phyloP scores from a whole-genome alignment of 2,329 filamentous ascomycete species.

The Ceratocystis ficicola region DNA sequence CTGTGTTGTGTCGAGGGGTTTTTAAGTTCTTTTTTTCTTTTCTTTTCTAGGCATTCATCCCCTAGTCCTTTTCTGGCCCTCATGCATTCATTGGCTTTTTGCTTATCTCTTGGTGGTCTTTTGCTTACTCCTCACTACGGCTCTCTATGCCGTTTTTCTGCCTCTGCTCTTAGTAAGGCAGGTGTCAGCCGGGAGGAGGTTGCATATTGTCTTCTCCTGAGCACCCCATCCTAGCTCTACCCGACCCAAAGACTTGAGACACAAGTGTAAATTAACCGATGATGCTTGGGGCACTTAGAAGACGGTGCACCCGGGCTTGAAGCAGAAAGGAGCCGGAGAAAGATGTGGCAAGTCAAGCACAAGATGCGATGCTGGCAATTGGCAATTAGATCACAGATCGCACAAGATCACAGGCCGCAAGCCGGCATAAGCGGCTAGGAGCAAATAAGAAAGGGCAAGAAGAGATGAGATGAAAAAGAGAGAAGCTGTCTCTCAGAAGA shows the following conservation, averaged over 20 bases:
- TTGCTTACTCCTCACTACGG: neutral
- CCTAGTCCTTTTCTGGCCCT: neutral
- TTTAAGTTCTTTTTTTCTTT: neutral
- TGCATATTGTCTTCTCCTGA: neutral
- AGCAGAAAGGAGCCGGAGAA: neutral
- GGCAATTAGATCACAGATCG: neutral
- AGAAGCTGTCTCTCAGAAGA: neutral
- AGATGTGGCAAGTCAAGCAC: neutral
- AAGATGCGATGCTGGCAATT: neutral
- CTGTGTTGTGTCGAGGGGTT: neutral
- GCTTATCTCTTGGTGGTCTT: neutral
- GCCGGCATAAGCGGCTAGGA: neutral
- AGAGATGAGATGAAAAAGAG: constrained; percentile 1
- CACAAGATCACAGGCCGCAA: neutral
- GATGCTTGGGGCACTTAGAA: neutral
- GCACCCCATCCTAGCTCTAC: neutral
- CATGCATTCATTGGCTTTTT: neutral
- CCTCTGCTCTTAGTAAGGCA: neutral
- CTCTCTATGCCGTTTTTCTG: neutral
- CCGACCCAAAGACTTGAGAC: neutral
- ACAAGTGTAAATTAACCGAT: neutral
- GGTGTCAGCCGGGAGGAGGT: too few relatives aligned
- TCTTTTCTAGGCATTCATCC: neutral
- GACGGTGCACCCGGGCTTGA: neutral
- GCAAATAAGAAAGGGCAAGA: neutral